Conservation (phyloP, 2,329 filamentous ascomycete species). For the Ophiostoma triangulosporum region DNA sequence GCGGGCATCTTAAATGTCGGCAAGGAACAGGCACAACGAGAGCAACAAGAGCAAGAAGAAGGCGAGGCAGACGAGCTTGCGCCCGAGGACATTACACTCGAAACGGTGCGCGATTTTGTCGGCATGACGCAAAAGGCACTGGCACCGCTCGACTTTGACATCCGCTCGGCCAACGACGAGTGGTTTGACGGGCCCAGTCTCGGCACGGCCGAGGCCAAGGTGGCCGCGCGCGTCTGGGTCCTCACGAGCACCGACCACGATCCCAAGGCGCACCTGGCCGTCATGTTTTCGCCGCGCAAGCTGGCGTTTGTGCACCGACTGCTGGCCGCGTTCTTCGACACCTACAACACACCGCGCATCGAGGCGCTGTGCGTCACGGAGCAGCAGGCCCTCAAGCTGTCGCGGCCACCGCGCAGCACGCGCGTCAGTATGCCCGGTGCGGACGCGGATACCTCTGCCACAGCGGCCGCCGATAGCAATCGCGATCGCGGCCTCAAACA, state of each 20-base stretch:
- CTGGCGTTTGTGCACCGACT: slow-evolving; percentile 80
- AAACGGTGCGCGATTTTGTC: slow-evolving; percentile 57
- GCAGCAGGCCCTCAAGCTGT: slow-evolving; percentile 64
- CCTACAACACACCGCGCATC: slow-evolving; percentile 62
- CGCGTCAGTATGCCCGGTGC: neutral
- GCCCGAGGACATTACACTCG: slow-evolving; percentile 51
- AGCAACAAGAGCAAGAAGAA: slow-evolving; percentile 20
- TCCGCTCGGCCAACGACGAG: slow-evolving; percentile 64
- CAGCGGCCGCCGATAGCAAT: slow-evolving; percentile 18
- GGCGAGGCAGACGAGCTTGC: slow-evolving; percentile 21
- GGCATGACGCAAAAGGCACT: slow-evolving; percentile 57
- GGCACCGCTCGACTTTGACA: slow-evolving; percentile 74
- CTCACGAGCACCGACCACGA: slow-evolving; percentile 84
- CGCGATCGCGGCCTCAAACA: slow-evolving; percentile 52
- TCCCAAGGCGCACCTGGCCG: slow-evolving; percentile 73
- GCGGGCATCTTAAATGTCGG: slow-evolving; percentile 56
- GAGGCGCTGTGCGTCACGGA: slow-evolving; percentile 74
- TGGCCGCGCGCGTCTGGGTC: slow-evolving; percentile 48
- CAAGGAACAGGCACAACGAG: slow-evolving; percentile 36
- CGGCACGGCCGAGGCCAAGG: slow-evolving; percentile 10
- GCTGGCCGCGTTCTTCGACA: slow-evolving; percentile 85
- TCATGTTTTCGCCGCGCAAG: slow-evolving; percentile 66
- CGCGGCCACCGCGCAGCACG: slow-evolving; percentile 32
- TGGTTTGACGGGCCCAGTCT: neutral
- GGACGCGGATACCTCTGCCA: slow-evolving; percentile 13